Evolutionary conservation across 371 early-diverging fungal species (phyloP), one percentile per base, ranked within the genome.

Genomic region (Mucor piriformis): DNA sequence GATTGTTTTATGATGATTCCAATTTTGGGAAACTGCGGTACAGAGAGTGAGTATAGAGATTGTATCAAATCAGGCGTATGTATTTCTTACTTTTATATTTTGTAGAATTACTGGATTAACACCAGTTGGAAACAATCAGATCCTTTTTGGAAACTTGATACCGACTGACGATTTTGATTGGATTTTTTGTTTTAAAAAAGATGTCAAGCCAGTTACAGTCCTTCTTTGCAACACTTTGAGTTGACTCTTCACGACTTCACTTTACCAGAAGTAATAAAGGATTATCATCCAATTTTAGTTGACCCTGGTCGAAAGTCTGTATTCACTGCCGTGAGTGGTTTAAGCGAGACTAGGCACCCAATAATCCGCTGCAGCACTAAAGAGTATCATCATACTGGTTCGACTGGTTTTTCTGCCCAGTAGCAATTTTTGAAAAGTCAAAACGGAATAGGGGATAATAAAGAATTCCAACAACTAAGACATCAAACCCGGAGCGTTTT

Each of bases 191-290:
- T 47, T 23, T 47, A 47, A 23, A 47, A 24, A 47, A 23, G 25
- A 24, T 3, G 24, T 47, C 47, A 47, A 47, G 27, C 3, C 15
- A 13, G 13, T 15, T 11, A 5, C 47, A 25, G 47, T 3, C n/a
- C 38, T 37, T 10, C 11, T 37, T 37, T 37, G 23, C 15, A 27
- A 35, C 29, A 2, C 2, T n/a, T 34, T 25, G 53, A 37, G 23
- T 16, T 53, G 11, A 16, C 29, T 15, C 21, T 53, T 15, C 29
- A 60, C n/a, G 21, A 53, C 15, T 60, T 60, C 37, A 23, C 47
- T 23, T 25, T 11, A 16, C 1, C 42, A 11, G 47, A 60, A 12
- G 44, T 52, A 8, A n/a, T 13, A 18, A 7, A 27, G 1, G 7
- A 37, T 16, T 25, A 47, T 25, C 24, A 47, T 24, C 25, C 24